Percentiles rank a stretch among this genome's conserved stretches.
phyloP scores from a whole-genome alignment of 768 basidiomycete genomes.

The Naganishia antarctica region DNA sequence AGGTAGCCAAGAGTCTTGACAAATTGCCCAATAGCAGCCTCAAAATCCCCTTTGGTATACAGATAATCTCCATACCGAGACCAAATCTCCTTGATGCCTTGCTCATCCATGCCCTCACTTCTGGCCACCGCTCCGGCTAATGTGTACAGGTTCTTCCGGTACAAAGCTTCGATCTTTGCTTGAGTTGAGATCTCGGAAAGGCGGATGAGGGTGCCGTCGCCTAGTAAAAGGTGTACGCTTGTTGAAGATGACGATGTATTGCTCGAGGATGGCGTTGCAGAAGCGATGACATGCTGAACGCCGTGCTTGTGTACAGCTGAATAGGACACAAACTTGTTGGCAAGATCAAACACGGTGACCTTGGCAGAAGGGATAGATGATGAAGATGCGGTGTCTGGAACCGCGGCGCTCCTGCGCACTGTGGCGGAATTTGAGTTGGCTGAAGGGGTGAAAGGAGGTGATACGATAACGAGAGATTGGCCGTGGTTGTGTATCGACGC shows the following conservation, averaged over 20 bases:
- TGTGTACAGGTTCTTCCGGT: constrained; percentile 65
- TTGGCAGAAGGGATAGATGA: constrained; percentile 55
- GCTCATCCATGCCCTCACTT: constrained; percentile 67
- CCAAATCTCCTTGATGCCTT: constrained; percentile 80
- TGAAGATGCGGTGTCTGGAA: neutral
- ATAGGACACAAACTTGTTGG: constrained; percentile 85
- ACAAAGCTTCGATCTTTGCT: constrained; percentile 80
- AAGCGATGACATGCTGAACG: constrained; percentile 73
- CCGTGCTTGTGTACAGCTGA: constrained; percentile 75
- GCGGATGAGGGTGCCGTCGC: constrained; percentile 56
- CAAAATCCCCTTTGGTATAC: constrained; percentile 84
- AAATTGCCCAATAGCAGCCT: constrained; percentile 88
- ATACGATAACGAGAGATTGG: constrained; percentile 85
- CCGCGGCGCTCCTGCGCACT: constrained; percentile 56
- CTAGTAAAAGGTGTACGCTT: constrained; percentile 33
- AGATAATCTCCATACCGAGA: constrained; percentile 84
- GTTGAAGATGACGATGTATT: constrained; percentile 58
- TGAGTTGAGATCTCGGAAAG: constrained; percentile 74
- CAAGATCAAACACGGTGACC: constrained; percentile 79
- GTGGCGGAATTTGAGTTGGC: constrained; percentile 66
- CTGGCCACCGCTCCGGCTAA: constrained; percentile 78
- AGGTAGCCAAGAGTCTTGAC: constrained; percentile 81
- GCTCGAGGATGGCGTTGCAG: constrained; percentile 48
- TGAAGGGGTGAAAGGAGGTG: constrained; percentile 71
- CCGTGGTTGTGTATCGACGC: constrained; percentile 67